A percentile compares a stretch with the other conserved stretches of the same genome.
Evolutionary conservation across 805 yeast species (phyloP).

Genomic region (Ogataea kodamae): DNA sequence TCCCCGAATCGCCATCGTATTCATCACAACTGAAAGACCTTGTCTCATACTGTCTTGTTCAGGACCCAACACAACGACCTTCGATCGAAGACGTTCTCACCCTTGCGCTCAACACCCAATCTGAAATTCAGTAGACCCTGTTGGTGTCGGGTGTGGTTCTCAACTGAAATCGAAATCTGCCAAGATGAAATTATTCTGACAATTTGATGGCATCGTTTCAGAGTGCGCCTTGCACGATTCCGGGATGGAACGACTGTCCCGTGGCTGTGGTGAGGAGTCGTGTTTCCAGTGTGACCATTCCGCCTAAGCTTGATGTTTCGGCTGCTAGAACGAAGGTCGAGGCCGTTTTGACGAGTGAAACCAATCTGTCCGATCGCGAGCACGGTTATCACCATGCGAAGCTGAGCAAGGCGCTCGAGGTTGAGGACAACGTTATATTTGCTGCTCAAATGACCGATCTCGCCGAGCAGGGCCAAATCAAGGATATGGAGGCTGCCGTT

Average conservation of each 20-base stretch:
- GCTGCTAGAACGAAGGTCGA: conserved; percentile 19
- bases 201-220: conserved; percentile 24
- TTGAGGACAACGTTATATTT: conserved; percentile 28
- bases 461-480: conserved; percentile 17
- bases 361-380: conserved; percentile 40
- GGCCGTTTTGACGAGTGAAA: conserved; percentile 25
- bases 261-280: conserved; percentile 18
- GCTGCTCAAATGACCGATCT: conserved; percentile 27
- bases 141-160: conserved; percentile 6
- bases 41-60: conserved; percentile 56
- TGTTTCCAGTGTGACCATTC: not conserved
- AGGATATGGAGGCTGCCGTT: conserved; percentile 31
- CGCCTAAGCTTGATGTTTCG: not conserved
- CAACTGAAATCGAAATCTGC: not conserved
- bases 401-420: conserved; percentile 30
- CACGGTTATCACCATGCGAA: conserved; percentile 42
- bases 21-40: conserved; percentile 53
- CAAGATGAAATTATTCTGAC: conserved; percentile 2
- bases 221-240: conserved; percentile 23
- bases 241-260: conserved; percentile 67
- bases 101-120: conserved; percentile 42
- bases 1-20: conserved; percentile 54
- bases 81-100: conserved; percentile 55
- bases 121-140: conserved; percentile 3
- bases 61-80: conserved; percentile 64